These are phyloP conservation scores for Usnea hakonensis DNA, from an alignment of 495 filamentous ascomycete genomes.

Conservation along the genomic window DNA sequence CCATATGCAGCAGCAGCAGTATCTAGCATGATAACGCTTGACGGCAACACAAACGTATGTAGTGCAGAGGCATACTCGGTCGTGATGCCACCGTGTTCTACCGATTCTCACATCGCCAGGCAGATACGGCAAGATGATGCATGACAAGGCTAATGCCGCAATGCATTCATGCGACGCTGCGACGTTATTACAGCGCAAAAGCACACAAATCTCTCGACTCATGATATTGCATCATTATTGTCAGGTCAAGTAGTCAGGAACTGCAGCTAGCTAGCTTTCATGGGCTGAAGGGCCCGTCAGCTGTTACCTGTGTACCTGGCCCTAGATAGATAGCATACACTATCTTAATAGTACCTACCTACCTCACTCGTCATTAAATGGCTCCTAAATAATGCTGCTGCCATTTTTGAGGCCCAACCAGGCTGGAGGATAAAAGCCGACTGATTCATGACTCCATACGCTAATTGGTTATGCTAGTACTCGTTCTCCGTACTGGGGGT, in stretches of 20 bases:
- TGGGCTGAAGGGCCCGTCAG: background rate
- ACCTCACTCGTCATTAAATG: too few species aligned
- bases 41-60: background rate
- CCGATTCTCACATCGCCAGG: background rate
- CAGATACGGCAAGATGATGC: background rate
- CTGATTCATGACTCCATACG: background rate
- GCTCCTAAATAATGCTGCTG: background rate
- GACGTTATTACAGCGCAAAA: constrained; percentile 1
- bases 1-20: background rate
- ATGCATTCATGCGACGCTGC: constrained; percentile 2
- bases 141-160: background rate
- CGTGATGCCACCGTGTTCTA: background rate
- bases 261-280: background rate
- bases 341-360: too few species aligned
- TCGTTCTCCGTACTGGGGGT: too few species aligned
- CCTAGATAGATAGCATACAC: too few species aligned
- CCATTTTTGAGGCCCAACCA: background rate
- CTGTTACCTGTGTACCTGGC: too few species aligned
- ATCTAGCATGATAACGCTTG: background rate
- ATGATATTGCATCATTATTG: constrained; percentile 1
- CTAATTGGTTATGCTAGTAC: background rate
- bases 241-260: background rate
- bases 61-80: too few species aligned
- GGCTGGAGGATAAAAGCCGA: background rate
- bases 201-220: background rate